Base-by-base conservation (phyloP, 148 eudicot species). In the Persicaria tinctoria region DNA sequence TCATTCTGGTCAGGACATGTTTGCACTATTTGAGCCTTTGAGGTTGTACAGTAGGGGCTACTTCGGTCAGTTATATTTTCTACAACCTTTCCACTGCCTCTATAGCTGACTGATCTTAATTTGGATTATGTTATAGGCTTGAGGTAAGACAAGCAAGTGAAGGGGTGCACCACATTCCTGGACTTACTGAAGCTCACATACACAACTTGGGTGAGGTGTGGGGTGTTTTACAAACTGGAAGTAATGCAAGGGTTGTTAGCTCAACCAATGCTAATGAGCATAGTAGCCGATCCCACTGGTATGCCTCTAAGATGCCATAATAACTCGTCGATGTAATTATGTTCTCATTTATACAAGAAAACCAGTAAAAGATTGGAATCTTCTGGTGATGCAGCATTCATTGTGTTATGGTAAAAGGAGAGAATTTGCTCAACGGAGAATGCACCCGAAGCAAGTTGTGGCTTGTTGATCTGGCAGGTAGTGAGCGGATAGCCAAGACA, bases 221-320 rank as follows among this genome's bases (percentile, higher is more conserved):
- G 98, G 97, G 87, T 73, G 97, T 90, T 71, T 80, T 95, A 46
- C 80, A 83, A 78, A 87, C 91, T 27, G 98, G 98, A 53, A 92
- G 96, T 77, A 89, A 89, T 73, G 90, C 86, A 62, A 87, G 98
- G 81, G 96, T 96, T 49, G 93, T 95, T 84, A 97, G 97, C 69
- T 85, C 97, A 55, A 95, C 98, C 17, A 89, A 83, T 84, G 91
- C 96, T 51, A 95, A 95, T 76, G 98, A 95, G 79, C 89, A 90
- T 77, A 95, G 98, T 73, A 95, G 98, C 86, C 89, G 98, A 49
- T 95, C 98, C 57, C 98, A 95, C 76, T 95, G 98, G 98, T 94
- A 62, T 3, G 89, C 78, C 71, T 78, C 47, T 16, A 3, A 44
- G 27, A 18, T 9, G 20, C 8, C 72, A 14, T 53, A 23, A 50